Percentiles rank a stretch among this genome's conserved stretches.
These are phyloP conservation scores for Boletus speciosus DNA, from an alignment of 768 basidiomycete species.

Conservation along the genomic window DNA sequence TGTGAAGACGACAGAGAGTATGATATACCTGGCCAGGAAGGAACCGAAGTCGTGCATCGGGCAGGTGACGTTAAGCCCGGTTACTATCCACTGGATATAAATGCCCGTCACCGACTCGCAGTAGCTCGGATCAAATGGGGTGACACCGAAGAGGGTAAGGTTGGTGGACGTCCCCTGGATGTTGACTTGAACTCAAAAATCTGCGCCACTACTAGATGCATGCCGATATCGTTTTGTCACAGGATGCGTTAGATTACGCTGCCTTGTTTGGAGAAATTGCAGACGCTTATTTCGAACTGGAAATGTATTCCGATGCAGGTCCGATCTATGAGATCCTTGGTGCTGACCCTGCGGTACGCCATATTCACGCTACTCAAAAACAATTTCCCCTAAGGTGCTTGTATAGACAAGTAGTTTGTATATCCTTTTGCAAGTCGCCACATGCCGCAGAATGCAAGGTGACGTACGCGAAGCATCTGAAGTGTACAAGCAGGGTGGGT, in stretches of 20 bases:
- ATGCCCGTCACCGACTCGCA: constrained; percentile 75
- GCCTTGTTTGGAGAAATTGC: constrained; percentile 80
- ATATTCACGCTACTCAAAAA: not conserved
- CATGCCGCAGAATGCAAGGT: constrained; percentile 75
- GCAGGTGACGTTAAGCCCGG: not conserved
- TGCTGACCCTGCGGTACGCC: not conserved
- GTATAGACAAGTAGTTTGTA: not conserved
- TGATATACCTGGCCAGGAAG: constrained; percentile 51
- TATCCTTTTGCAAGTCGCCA: constrained; percentile 62
- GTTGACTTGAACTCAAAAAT: not conserved
- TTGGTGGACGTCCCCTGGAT: constrained; percentile 25
- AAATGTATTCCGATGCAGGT: not conserved
- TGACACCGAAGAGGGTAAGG: constrained; percentile 77
- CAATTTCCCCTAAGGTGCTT: not conserved
- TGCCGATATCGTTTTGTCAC: constrained; percentile 61
- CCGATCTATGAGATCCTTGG: not conserved
- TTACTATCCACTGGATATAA: not conserved
- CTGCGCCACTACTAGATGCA: constrained; percentile 54
- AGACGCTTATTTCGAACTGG: constrained; percentile 60
- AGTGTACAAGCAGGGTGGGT: constrained; percentile 76
- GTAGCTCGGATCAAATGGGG: constrained; percentile 78
- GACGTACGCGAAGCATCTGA: constrained; percentile 75
- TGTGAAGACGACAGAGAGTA: constrained; percentile 1
- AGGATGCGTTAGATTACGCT: constrained; percentile 74
- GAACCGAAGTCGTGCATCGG: not conserved